phyloP scores from a whole-genome alignment of 2,329 filamentous ascomycete species.

The Paecilomyces niveus region DNA sequence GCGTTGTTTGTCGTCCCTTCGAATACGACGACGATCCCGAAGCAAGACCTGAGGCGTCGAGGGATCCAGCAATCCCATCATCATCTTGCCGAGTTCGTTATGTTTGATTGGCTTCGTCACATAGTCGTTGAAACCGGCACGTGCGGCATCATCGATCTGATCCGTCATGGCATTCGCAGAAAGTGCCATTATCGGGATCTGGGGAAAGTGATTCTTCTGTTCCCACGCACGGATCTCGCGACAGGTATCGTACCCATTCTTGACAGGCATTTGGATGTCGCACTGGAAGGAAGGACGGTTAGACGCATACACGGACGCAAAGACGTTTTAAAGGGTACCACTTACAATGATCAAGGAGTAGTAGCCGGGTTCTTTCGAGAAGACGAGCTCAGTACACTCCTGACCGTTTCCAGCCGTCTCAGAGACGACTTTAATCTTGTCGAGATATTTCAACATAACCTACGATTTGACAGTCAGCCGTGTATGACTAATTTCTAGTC shows the following conservation, averaged over 20 bases:
- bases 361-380: slow-evolving; percentile 40
- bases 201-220: slow-evolving; percentile 37
- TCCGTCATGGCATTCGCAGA: slow-evolving; percentile 46
- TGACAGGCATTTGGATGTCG: slow-evolving; percentile 45
- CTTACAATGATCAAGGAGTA: slow-evolving; percentile 44
- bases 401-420: slow-evolving; percentile 42
- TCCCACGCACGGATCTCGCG: slow-evolving; percentile 42
- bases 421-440: slow-evolving; percentile 40
- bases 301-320: neutral
- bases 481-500: neutral
- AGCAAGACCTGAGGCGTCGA: slow-evolving; percentile 35
- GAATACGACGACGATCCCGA: slow-evolving; percentile 25
- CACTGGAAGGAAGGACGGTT: slow-evolving; percentile 22
- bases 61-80: slow-evolving; percentile 42
- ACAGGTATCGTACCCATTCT: slow-evolving; percentile 44
- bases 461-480: slow-evolving; percentile 16
- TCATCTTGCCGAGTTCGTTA: slow-evolving; percentile 43
- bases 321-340: slow-evolving; percentile 1
- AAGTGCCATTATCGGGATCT: slow-evolving; percentile 43
- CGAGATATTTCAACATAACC: slow-evolving; percentile 44
- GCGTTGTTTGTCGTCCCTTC: neutral
- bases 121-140: slow-evolving; percentile 44
- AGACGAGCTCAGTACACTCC: slow-evolving; percentile 41
- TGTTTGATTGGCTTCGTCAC: slow-evolving; percentile 45
- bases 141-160: slow-evolving; percentile 40